Evolutionary conservation across 164 flowering plant species (phyloP), one percentile per base, ranked within the genome.

Genomic region (Aristolochia fimbriata): DNA sequence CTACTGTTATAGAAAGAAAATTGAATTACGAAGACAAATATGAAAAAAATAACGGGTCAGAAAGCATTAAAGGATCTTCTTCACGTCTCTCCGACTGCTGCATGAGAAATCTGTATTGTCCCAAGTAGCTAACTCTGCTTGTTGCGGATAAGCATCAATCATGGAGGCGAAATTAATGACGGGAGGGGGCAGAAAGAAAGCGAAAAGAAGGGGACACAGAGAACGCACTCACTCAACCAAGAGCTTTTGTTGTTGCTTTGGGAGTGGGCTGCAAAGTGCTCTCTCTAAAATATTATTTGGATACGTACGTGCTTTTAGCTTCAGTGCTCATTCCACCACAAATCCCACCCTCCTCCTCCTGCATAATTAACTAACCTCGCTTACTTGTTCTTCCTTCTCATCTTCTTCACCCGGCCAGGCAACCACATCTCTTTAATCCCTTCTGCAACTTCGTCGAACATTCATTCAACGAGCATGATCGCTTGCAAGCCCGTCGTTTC

Each of bases 241-340:
- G n/a, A n/a, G n/a, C n/a, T n/a, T n/a, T n/a, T 49, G 10, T n/a
- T 16, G 21, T 60, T 60, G 63, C 63, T 50, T 51, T 61, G 51
- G 27, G 23, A 21, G 50, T 49, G 55, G 57, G 63, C 19, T 13
- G 33, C 54, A 60, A 60, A 52, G 54, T 48, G 27, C 21, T 56
- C 50, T 23, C 16, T 12, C 43, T 37, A 37, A 37, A 37, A 37
- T 37, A 37, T 27, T 37, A 37, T 27, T 27, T 27, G 7, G 43
- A 37, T 37, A 37, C 43, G 43, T 37, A 27, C 30, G 30, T 27
- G 5, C 2, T 5, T 27, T 27, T 27, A 27, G 43, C 10, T 50
- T 30, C 19, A 61, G 64, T 61, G 64, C 54, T n/a, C 48, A 11
- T 19, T 20, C 31, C 64, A 33, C 47, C 27, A 61, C 46, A 33